Base-by-base conservation (phyloP, 177 flowering plant genomes). In the Telopea speciosissima region DNA sequence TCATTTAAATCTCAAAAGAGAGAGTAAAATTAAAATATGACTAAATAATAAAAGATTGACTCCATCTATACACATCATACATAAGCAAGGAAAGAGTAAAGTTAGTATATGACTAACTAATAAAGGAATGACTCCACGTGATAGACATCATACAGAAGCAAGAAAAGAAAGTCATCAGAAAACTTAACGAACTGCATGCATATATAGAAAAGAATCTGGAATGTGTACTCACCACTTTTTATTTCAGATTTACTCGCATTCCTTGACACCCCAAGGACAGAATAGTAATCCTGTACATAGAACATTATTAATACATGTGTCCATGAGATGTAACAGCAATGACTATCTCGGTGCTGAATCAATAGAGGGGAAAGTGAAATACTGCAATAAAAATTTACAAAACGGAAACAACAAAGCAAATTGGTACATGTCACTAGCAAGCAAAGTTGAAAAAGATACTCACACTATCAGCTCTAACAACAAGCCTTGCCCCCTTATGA, bases 171-270 rank as follows among this genome's bases (percentile, higher is more conserved):
- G 14, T 1, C 14, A 49, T 49, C 54, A 49, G 54, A 49, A 49
- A 49, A 49, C 17, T 49, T 12, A 13, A 12, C 11, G 54, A 49
- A 49, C 54, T 0, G 54, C 13, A 9, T 49, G n/a, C 14, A 49
- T 49, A 49, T 12, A 12, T n/a, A n/a, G n/a, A 19, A 49, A 49
- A 8, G 17, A 49, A 12, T 49, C 54, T 12, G 19, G 19, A 49
- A 49, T 12, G 19, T 49, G n/a, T 63, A 76, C 75, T 69, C 74
- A 91, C 98, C 93, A 74, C 91, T 92, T 81, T 94, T 94, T 69
- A 94, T 94, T 78, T 94, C 98, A 61, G 95, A 77, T 85, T 90
- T 94, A 75, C 84, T 87, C 26, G 98, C 83, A 88, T 81, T 83
- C 79, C 73, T 91, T 52, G 98, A 90, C 17, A 94, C 97, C 28